Evolutionary conservation across 805 yeast species (phyloP), one percentile per base, ranked within the genome.

Genomic region (Candida insectorum): DNA sequence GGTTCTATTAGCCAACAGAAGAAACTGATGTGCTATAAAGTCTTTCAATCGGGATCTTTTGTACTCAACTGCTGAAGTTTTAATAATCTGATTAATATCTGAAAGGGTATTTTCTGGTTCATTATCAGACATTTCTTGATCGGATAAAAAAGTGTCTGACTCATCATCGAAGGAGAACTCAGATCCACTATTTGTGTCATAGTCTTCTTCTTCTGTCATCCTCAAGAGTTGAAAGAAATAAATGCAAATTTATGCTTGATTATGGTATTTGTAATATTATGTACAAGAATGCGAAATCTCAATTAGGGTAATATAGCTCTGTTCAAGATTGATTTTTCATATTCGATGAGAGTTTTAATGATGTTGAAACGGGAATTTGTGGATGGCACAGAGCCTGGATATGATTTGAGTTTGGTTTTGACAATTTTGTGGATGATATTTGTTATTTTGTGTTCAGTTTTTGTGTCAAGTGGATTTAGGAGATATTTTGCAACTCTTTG

Each of bases 241-340:
- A 20, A 25, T 31, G 34, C 34, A 29, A 18, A 31, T 19, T 31
- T 9, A 25, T 25, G 30, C 34, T 22, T 24, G 21, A 5, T 22
- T 21, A 23, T 12, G 17, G 11, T 16, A 24, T 9, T 12, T 33
- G 22, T 20, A 18, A 24, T 13, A 31, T 9, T 19, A 13, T 15
- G n/a, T n/a, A n/a, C 23, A 20, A 20, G 8, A 8, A 20, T n/a
- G n/a, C n/a, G 10, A 27, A 11, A 16, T 16, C 11, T 30, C n/a
- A n/a, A n/a, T n/a, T n/a, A n/a, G n/a, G n/a, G n/a, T n/a, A n/a
- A n/a, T n/a, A n/a, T n/a, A n/a, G 32, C 36, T 31, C 38, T 44
- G 14, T 28, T 24, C 15, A 62, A n/a, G 42, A 60, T 49, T 5
- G 15, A 34, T 40, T 51, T 52, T 37, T 64, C 70, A 34, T 51